A percentile compares a stretch with the other conserved stretches of the same genome.
Evolutionary conservation across 1,284 basidiomycete genomes (phyloP).

Genomic region (Moesziomyces sp.): DNA sequence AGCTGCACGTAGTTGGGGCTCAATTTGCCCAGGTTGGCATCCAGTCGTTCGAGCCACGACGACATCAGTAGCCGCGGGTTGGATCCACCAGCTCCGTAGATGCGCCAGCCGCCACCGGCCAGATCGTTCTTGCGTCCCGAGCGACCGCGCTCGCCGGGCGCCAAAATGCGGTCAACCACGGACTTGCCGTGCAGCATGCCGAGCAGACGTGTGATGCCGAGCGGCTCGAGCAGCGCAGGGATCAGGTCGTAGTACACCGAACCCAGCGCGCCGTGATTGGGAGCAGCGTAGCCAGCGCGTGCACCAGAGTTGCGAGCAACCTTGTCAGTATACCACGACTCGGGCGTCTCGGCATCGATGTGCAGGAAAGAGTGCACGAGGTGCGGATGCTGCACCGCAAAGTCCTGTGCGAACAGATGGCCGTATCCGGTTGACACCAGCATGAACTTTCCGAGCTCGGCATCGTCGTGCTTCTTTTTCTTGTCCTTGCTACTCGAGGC

Average conservation of each 20-base stretch:
- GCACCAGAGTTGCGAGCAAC: slow-evolving; percentile 34
- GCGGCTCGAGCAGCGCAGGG: slow-evolving; percentile 46
- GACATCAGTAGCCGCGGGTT: slow-evolving; percentile 43
- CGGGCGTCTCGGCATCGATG: slow-evolving; percentile 53
- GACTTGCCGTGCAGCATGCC: slow-evolving; percentile 44
- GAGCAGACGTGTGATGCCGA: slow-evolving; percentile 40
- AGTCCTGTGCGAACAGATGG: slow-evolving; percentile 49
- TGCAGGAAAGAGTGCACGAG: slow-evolving; percentile 54
- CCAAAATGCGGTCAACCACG: slow-evolving; percentile 46
- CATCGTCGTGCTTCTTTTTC: slow-evolving; percentile 17
- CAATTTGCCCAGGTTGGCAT: slow-evolving; percentile 44
- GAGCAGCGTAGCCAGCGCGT: slow-evolving; percentile 46
- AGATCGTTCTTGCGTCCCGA: slow-evolving; percentile 31
- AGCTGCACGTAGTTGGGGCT: slow-evolving; percentile 40
- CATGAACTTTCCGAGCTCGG: slow-evolving; percentile 44
- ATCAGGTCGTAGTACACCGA: slow-evolving; percentile 47
- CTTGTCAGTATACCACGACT: slow-evolving; percentile 46
- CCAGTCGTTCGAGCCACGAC: slow-evolving; percentile 45
- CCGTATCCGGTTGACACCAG: slow-evolving; percentile 54
- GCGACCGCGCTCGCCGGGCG: slow-evolving; percentile 41
- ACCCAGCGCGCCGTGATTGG: slow-evolving; percentile 34
- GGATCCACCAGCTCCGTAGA: slow-evolving; percentile 40
- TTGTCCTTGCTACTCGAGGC: slow-evolving; percentile 1
- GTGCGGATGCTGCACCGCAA: slow-evolving; percentile 50
- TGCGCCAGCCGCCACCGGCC: slow-evolving; percentile 48